Base-by-base conservation (phyloP, 2,329 filamentous ascomycete species). In the Pseudogymnoascus verrucosus region DNA sequence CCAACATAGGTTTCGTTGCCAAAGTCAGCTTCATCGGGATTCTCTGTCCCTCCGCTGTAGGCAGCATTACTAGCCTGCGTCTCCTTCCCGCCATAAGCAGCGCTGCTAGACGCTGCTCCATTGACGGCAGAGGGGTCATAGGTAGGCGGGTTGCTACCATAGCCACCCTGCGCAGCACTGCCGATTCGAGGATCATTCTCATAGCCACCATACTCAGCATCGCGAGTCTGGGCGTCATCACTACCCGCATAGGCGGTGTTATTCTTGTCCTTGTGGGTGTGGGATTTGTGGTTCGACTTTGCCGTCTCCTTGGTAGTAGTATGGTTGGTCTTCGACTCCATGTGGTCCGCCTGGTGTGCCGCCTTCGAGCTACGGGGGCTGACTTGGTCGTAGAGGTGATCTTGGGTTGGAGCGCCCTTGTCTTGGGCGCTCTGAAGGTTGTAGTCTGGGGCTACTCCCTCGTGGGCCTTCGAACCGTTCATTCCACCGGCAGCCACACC, bases 131-230 rank as follows among this genome's bases (percentile, higher is more conserved):
- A 54, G 23, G 44, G 16, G 6, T 28, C 14, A 4, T 28, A 28
- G 47, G 14, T 4, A 54, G 23, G 23, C 8, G 7, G 3, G 0
- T 54, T 54, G 16, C 64, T 26, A 31, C 65, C 63, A 14, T 65
- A 63, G 26, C 65, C 67, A 2, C 65, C 65, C 23, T 66, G 65
- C 4, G 65, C 65, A 39, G 65, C 64, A 26, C 10, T 28, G 12
- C 44, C 21, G 1, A 11, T 5, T 1, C n/a, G 26, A 5, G 47
- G 1, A 16, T 54, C 21, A 26, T 47, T 47, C 42, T 14, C 21
- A 1, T 47, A 23, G 19, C 44, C 44, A n/a, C 44, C 51, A 57
- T 57, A 57, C 5, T n/a, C 51, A 19, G 51, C 28, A 34, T 57
- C 51, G 10, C 51, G 51, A 7, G 26, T 7, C n/a, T 31, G 51